phyloP scores from a whole-genome alignment of 345 rosid species.

The Cardiospermum halicacabum region DNA sequence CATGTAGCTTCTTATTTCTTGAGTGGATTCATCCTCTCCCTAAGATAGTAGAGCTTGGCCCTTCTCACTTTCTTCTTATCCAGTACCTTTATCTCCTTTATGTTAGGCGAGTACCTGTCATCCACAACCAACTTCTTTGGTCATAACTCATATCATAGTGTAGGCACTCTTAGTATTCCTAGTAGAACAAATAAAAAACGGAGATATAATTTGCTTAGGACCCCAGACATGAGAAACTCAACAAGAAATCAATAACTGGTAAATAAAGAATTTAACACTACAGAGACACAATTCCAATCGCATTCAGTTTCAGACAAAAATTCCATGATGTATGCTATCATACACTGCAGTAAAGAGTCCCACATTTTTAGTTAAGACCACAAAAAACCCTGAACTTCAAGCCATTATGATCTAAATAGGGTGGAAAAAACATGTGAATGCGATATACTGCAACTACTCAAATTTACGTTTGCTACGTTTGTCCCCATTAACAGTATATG shows the following conservation, averaged over 20 bases:
- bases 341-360: not conserved
- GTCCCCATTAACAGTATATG: not conserved
- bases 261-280: not conserved
- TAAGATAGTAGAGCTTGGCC: conserved; percentile 90
- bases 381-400: not conserved
- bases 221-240: conserved; percentile 1
- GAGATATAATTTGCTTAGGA: not conserved
- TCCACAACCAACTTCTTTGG: conserved; percentile 17
- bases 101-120: conserved; percentile 90
- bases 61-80: conserved; percentile 94
- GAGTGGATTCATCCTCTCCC: conserved; percentile 94
- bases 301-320: not conserved
- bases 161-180: not conserved
- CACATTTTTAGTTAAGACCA: not conserved
- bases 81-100: conserved; percentile 88
- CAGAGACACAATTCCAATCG: not conserved
- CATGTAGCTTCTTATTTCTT: conserved; percentile 35
- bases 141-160: conserved; percentile 12
- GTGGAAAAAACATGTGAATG: not conserved
- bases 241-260: not conserved
- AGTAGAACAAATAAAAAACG: conserved; percentile 7
- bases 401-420: not conserved
- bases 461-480: not conserved
- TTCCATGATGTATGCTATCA: not conserved
- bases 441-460: not conserved